A percentile compares a stretch with the other conserved stretches of the same genome.
Evolutionary conservation across 2,329 filamentous ascomycete genomes (phyloP).

Genomic region (Graphiopsis chlorocephala): DNA sequence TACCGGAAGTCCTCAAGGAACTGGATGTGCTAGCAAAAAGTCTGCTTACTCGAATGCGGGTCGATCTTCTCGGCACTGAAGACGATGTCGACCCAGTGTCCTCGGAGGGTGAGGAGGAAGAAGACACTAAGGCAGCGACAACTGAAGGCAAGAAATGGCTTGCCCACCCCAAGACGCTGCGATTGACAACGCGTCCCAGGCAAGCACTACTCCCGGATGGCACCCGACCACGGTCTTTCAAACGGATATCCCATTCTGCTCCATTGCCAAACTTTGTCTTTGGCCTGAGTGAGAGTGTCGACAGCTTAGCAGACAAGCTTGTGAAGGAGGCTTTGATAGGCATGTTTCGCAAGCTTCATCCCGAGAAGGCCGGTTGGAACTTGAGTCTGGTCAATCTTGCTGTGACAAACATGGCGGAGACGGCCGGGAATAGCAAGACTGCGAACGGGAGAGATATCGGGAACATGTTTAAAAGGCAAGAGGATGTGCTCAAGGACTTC

Average conservation of each 20-base stretch:
- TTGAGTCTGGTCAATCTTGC: slow-evolving; percentile 82
- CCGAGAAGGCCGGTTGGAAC: slow-evolving; percentile 69
- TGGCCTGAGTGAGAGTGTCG: slow-evolving; percentile 56
- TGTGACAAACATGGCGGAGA: slow-evolving; percentile 73
- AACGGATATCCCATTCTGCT: slow-evolving; percentile 71
- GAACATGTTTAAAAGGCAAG: slow-evolving; percentile 77
- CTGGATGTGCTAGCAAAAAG: slow-evolving; percentile 66
- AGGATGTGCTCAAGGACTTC: slow-evolving; percentile 66
- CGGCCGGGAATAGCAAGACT: slow-evolving; percentile 43
- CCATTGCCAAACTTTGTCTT: slow-evolving; percentile 74
- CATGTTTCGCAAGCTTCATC: slow-evolving; percentile 72
- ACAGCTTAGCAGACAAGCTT: slow-evolving; percentile 64
- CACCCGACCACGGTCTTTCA: slow-evolving; percentile 57
- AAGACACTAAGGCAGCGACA: slow-evolving; percentile 28
- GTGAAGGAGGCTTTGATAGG: slow-evolving; percentile 66
- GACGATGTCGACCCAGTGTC: slow-evolving; percentile 28
- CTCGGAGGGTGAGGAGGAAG: slow-evolving; percentile 19
- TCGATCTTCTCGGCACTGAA: slow-evolving; percentile 65
- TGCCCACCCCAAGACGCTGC: slow-evolving; percentile 75
- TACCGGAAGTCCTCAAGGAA: slow-evolving; percentile 64
- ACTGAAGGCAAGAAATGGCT: slow-evolving; percentile 58
- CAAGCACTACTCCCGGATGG: slow-evolving; percentile 53
- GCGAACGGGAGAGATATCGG: slow-evolving; percentile 69
- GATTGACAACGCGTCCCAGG: slow-evolving; percentile 71
- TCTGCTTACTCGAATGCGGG: slow-evolving; percentile 73